phyloP scores from a whole-genome alignment of 305 asterid species.

The Solanum hybrid region DNA sequence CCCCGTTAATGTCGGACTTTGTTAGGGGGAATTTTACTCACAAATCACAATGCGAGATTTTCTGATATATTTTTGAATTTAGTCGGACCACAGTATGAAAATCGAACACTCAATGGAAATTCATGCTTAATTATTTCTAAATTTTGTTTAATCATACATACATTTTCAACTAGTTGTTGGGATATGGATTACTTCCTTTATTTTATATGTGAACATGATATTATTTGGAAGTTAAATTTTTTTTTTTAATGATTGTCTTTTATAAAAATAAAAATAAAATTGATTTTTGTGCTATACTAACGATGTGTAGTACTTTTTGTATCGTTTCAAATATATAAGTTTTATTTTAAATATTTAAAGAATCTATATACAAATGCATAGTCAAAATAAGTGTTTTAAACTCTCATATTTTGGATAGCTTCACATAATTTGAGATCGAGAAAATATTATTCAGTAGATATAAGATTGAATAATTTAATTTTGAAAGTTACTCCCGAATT shows the following conservation, averaged over 20 bases:
- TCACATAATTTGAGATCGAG: neutral
- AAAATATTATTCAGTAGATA: neutral
- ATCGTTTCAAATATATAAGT: neutral
- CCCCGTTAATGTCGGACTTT: neutral
- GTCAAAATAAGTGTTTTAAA: neutral
- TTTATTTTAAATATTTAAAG: neutral
- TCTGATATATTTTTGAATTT: neutral
- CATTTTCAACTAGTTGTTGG: neutral
- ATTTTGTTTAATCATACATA: neutral
- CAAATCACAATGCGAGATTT: neutral
- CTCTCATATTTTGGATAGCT: neutral
- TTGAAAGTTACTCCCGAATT: neutral
- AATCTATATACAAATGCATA: neutral
- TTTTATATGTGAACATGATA: neutral
- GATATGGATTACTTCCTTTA: neutral
- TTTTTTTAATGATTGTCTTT: neutral
- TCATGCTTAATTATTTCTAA: neutral
- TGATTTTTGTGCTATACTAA: neutral
- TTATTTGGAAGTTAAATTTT: neutral
- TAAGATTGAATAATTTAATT: neutral
- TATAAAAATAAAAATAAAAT: neutral
- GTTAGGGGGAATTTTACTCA: neutral
- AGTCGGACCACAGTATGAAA: neutral
- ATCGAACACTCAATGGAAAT: neutral
- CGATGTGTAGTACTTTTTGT: neutral